Percentiles rank a stretch among this genome's conserved stretches.
phyloP scores from a whole-genome alignment of 768 basidiomycete species.

The Russula lepida region DNA sequence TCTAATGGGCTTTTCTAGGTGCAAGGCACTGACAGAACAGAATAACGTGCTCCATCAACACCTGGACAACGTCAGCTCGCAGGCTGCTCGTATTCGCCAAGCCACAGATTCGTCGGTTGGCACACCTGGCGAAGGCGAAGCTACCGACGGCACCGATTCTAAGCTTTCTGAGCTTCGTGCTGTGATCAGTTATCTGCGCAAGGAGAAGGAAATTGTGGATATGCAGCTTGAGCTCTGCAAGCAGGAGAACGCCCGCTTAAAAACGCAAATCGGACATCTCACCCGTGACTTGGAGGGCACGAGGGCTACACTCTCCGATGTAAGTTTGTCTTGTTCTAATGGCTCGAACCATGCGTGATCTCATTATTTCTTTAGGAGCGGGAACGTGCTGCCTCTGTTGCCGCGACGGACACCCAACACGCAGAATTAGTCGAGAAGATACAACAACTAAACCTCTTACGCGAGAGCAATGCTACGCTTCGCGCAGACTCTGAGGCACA shows the following conservation, averaged over 20 bases:
- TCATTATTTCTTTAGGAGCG: slow-evolving; percentile 50
- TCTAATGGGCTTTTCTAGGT: slow-evolving; percentile 33
- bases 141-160: slow-evolving; percentile 44
- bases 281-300: slow-evolving; percentile 63
- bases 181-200: slow-evolving; percentile 73
- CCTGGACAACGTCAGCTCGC: slow-evolving; percentile 73
- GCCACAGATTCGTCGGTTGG: slow-evolving; percentile 47
- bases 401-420: slow-evolving; percentile 70
- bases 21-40: slow-evolving; percentile 65
- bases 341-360: background rate
- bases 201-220: slow-evolving; percentile 89
- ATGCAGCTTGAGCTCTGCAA: slow-evolving; percentile 76
- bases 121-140: slow-evolving; percentile 37
- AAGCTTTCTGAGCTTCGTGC: slow-evolving; percentile 68
- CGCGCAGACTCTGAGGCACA: slow-evolving; percentile 70
- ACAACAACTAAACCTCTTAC: slow-evolving; percentile 75
- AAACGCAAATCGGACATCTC: slow-evolving; percentile 67
- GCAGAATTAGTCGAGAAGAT: slow-evolving; percentile 78
- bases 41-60: slow-evolving; percentile 75
- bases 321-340: slow-evolving; percentile 26
- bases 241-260: slow-evolving; percentile 65
- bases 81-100: slow-evolving; percentile 69
- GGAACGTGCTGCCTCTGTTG: slow-evolving; percentile 62
- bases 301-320: slow-evolving; percentile 62
- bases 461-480: slow-evolving; percentile 83